Percentiles rank a stretch among this genome's conserved stretches.
phyloP scores from a whole-genome alignment of 352 stramenopile species.

The Aphanomyces invadans region DNA sequence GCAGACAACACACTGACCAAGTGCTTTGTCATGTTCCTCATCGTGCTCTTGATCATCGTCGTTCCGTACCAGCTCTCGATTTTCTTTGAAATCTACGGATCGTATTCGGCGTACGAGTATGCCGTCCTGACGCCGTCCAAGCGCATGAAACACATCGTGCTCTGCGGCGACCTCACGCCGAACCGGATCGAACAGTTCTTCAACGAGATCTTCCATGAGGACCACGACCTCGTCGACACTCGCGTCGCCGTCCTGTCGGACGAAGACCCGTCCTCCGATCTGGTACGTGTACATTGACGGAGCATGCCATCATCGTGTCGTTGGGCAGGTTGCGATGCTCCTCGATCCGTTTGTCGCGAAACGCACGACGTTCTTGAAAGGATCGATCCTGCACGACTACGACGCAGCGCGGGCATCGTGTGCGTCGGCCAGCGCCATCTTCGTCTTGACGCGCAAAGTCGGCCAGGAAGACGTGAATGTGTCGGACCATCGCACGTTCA shows the following conservation, averaged over 20 bases:
- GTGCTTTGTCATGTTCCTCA: constrained; percentile 69
- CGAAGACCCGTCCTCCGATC: constrained; percentile 60
- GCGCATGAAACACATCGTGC: constrained; percentile 59
- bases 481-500: constrained; percentile 71
- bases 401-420: constrained; percentile 66
- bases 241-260: constrained; percentile 72
- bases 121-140: constrained; percentile 60
- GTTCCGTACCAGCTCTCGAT: constrained; percentile 80
- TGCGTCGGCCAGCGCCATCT: constrained; percentile 56
- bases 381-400: constrained; percentile 69
- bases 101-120: constrained; percentile 64
- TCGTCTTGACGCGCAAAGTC: constrained; percentile 60
- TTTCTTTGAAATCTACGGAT: constrained; percentile 69
- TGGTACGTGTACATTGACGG: constrained; percentile 23
- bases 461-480: constrained; percentile 56
- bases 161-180: constrained; percentile 73
- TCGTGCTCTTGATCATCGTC: constrained; percentile 77
- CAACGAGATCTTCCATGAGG: constrained; percentile 80
- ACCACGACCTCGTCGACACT: constrained; percentile 74
- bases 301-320: neutral
- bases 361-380: constrained; percentile 72
- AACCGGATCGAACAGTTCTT: constrained; percentile 82
- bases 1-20: constrained; percentile 77
- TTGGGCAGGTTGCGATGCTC: constrained; percentile 41
- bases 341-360: constrained; percentile 83